Base-by-base conservation (phyloP, 1,139 yeast genomes). In the Lodderomyces metapsilosis region DNA sequence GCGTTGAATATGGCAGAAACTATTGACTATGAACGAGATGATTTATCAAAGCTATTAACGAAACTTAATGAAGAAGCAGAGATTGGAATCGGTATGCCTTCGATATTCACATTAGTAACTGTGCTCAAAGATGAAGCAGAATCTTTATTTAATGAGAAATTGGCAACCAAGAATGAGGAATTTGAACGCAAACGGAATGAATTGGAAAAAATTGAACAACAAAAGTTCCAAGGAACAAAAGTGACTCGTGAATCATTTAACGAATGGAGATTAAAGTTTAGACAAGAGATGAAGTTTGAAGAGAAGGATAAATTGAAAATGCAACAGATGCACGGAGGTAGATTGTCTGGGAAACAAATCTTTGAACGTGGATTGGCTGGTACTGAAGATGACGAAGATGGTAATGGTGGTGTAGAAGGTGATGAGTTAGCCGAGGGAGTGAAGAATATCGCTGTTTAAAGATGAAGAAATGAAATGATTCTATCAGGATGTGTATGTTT, bases 291-390 rank as follows among this genome's bases (percentile, higher is more conserved):
- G 76, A 80, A 73, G 25, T 61, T 72, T 40, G 81, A 76, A 41
- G 68, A 67, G 40, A 70, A 78, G 47, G 75, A 81, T 50, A 63
- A 65, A 31, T 63, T 68, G 45, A 70, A 87, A 53, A 76, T 76
- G 48, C 62, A 66, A 27, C 61, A 59, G n/a, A 79, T 83, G 58
- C 92, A 85, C 56, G 74, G 71, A 40, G 94, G 92, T 10, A 85
- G 84, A 60, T 65, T 88, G 55, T 83, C 95, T 0, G 98, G 98
- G 15, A 76, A 80, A 52, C 92, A 89, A 62, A 85, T 92, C 46
- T 92, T 91, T 58, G 98, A 89, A 57, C 77, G 76, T 57, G 98
- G 98, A 38, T 75, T 89, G 54, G 94, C 86, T 34, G 82, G 80
- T 45, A 80, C 75, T 23, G 66, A 59, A 11, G 81, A 67, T 6